phyloP scores from a whole-genome alignment of 345 rosid species.

The Moricandia moricandioides region DNA sequence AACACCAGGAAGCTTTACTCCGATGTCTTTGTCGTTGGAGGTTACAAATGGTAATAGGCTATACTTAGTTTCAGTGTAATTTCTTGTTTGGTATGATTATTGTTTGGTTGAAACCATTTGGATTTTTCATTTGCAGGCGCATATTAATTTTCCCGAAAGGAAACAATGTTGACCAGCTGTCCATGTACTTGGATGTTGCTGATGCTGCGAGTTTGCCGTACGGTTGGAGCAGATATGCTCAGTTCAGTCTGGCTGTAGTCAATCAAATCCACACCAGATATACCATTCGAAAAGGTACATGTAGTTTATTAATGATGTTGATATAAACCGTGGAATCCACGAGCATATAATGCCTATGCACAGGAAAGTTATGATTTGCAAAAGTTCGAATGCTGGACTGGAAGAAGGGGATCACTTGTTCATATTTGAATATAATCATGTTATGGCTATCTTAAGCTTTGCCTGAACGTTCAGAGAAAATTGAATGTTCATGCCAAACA shows the following conservation, averaged over 20 bases:
- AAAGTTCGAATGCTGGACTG: constrained; percentile 9
- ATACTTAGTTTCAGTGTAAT: neutral
- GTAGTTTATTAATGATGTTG: neutral
- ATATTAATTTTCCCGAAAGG: constrained; percentile 84
- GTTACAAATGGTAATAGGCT: constrained; percentile 74
- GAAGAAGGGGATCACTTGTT: constrained; percentile 11
- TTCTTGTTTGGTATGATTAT: neutral
- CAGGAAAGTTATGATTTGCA: neutral
- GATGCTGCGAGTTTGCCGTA: constrained; percentile 76
- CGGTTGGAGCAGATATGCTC: constrained; percentile 94
- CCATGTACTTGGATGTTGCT: constrained; percentile 95
- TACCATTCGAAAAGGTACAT: constrained; percentile 75
- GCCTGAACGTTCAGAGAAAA: neutral
- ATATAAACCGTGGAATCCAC: neutral
- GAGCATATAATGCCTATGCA: neutral
- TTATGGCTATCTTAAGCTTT: neutral
- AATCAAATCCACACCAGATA: constrained; percentile 75
- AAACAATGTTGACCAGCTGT: constrained; percentile 84
- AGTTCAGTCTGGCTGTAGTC: constrained; percentile 80
- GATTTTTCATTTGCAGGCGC: constrained; percentile 59
- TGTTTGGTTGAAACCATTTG: constrained; percentile 16
- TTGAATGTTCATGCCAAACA: neutral
- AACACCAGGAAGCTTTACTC: constrained; percentile 77
- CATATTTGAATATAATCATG: neutral
- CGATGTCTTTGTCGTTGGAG: constrained; percentile 69